Evolutionary conservation across 306 rosid genomes (phyloP).

Genomic region (Rosa rugosa): DNA sequence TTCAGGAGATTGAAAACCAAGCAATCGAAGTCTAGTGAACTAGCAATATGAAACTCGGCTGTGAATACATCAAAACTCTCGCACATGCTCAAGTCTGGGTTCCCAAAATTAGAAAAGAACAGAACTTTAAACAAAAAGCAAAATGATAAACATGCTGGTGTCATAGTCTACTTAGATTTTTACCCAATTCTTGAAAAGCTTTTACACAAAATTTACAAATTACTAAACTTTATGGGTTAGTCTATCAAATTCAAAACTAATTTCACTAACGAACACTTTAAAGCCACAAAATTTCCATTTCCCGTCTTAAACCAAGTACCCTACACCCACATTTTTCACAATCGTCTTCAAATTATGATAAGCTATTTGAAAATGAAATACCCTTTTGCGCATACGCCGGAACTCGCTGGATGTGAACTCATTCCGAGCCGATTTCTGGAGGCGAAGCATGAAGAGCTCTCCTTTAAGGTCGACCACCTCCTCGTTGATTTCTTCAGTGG

Average conservation of each 20-base stretch:
- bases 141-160: not conserved
- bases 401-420: constrained; percentile 89
- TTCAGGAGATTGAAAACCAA: not conserved
- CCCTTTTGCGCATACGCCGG: constrained; percentile 85
- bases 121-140: not conserved
- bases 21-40: not conserved
- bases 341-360: not conserved
- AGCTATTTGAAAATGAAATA: constrained; percentile 15
- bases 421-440: constrained; percentile 73
- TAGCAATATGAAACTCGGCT: not conserved
- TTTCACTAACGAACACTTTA: not conserved
- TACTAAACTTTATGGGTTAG: not conserved
- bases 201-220: not conserved
- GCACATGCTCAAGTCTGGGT: not conserved
- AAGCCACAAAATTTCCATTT: not conserved
- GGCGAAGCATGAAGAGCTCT: constrained; percentile 86
- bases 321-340: not conserved
- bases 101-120: not conserved
- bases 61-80: not conserved
- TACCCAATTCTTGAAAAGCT: not conserved
- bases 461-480: constrained; percentile 90
- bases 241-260: constrained; percentile 8
- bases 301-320: not conserved
- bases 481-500: constrained; percentile 72
- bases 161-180: not conserved